phyloP scores from a whole-genome alignment of 2,329 filamentous ascomycete genomes.

The Arachnopeziza araneosa region DNA sequence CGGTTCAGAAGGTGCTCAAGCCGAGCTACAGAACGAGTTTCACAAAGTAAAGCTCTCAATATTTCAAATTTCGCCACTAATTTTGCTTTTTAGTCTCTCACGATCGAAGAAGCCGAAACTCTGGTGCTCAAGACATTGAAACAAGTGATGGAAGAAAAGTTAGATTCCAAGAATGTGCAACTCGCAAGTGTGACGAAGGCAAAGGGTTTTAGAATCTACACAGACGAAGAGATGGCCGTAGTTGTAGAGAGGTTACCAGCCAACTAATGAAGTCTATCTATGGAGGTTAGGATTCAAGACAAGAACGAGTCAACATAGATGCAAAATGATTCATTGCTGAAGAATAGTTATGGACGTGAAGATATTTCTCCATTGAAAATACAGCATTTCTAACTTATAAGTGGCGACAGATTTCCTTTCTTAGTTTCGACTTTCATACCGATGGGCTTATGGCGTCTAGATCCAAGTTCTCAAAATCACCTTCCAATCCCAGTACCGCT shows the following conservation, averaged over 20 bases:
- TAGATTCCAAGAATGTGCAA: constrained; percentile 98
- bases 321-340: background rate
- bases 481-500: constrained; percentile 72
- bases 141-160: constrained; percentile 99
- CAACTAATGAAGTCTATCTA: constrained; percentile 38
- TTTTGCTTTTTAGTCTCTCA: constrained; percentile 61
- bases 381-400: background rate
- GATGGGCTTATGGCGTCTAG: constrained; percentile 34
- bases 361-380: background rate
- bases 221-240: constrained; percentile 91
- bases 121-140: constrained; percentile 96
- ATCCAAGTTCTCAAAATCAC: constrained; percentile 62
- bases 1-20: constrained; percentile 93
- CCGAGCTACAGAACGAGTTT: constrained; percentile 97
- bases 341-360: background rate
- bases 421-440: background rate
- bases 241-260: constrained; percentile 79
- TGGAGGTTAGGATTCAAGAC: background rate
- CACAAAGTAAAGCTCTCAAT: constrained; percentile 62
- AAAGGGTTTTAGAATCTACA: constrained; percentile 97
- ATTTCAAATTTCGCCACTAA: constrained; percentile 15
- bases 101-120: constrained; percentile 87
- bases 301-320: background rate
- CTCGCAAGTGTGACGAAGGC: constrained; percentile 96
- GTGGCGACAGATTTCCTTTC: background rate